Evolutionary conservation across 1,284 basidiomycete species (phyloP), one percentile per base, ranked within the genome.

Genomic region (Gymnopus androsaceus): DNA sequence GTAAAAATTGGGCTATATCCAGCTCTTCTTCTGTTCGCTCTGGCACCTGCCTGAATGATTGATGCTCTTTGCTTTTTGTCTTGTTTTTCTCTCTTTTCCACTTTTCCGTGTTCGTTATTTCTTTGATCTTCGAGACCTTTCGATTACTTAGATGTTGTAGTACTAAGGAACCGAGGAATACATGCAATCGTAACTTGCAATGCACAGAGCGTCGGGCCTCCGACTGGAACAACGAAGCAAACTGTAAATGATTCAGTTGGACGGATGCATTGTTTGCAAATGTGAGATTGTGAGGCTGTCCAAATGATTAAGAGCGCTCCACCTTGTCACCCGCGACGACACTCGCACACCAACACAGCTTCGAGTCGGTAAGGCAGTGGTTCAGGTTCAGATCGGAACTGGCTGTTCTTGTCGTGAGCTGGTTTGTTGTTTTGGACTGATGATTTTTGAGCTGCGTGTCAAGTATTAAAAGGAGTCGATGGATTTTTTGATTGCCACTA

Each of bases 371-470:
- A 31, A 31, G 38, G 31, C 49, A 49, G 34, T 27, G 25, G 33
- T 12, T 45, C 41, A 38, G 34, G 31, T 40, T 33, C 30, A 42
- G 37, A 45, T 46, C 41, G 48, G 27, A 42, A 37, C 40, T 14
- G 28, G 33, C 46, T 48, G 45, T 46, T 30, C 45, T 34, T 27
- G 41, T 23, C 21, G 12, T 41, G 55, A 57, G 52, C 55, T 37
- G 55, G 55, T 57, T 57, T 56, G 55, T 17, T 12, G 37, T 51
- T 36, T 45, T 45, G 23, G 54, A 21, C 25, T 44, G 11, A 37
- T 37, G 46, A 48, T 40, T 28, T 34, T 37, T 15, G 12, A 17
- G 33, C 37, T 51, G 51, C 38, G 28, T 41, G 53, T 21, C 54
- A 55, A 28, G 27, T 38, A 42, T 27, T 50, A 55, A 49, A 55